phyloP scores from a whole-genome alignment of 2,329 filamentous ascomycete species.

The Decorospora gaudefroyi region DNA sequence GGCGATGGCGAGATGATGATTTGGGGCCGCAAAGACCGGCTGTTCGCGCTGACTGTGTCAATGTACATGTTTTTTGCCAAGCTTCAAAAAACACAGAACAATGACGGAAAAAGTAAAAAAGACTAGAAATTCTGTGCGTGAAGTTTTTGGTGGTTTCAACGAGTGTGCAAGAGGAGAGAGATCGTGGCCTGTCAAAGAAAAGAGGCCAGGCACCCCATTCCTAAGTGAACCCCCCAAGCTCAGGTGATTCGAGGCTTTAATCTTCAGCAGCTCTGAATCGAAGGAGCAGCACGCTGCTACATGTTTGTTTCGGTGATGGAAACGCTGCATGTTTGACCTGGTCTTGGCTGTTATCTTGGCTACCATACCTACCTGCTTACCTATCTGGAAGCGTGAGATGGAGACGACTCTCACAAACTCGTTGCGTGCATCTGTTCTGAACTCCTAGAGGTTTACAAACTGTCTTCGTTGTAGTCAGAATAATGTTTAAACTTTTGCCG shows the following conservation, averaged over 20 bases:
- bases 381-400: conserved; percentile 1
- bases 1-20: conserved; percentile 22
- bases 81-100: not conserved
- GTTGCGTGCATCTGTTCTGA: too few species aligned
- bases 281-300: conserved; percentile 25
- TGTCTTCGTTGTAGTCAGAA: too few species aligned
- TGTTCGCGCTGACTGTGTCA: conserved; percentile 42
- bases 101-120: conserved; percentile 2
- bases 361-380: too few species aligned
- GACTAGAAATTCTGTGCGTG: too few species aligned
- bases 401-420: not conserved
- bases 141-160: too few species aligned
- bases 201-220: conserved; percentile 20
- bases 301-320: conserved; percentile 35
- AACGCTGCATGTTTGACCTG: conserved; percentile 32
- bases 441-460: too few species aligned
- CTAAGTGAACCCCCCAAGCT: conserved; percentile 14
- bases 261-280: conserved; percentile 12
- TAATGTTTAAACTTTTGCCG: too few species aligned
- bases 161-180: conserved; percentile 5
- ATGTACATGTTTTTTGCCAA: conserved; percentile 35
- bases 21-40: conserved; percentile 25
- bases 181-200: conserved; percentile 8
- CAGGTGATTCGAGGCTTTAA: conserved; percentile 20
- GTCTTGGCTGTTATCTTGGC: conserved; percentile 23